Conservation (phyloP, 2,329 filamentous ascomycete species). For the Thielaviopsis ethacetica region DNA sequence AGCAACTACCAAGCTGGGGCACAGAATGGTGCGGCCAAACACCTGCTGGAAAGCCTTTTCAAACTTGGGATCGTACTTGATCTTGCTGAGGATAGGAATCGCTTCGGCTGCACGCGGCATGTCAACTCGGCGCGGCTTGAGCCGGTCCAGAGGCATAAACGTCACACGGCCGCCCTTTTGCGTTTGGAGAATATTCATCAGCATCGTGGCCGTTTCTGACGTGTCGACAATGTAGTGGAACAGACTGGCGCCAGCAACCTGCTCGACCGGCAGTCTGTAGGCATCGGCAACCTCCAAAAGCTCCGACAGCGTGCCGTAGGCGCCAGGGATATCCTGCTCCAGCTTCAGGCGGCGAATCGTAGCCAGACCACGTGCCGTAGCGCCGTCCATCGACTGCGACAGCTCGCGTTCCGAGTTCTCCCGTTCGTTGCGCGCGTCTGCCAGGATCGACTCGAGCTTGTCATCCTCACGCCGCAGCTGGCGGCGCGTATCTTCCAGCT, state of each 20-base stretch:
- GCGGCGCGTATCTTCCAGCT: constrained; percentile 72
- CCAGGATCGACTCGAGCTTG: constrained; percentile 62
- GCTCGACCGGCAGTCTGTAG: constrained; percentile 80
- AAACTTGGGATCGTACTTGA: constrained; percentile 60
- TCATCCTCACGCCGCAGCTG: constrained; percentile 78
- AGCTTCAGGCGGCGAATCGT: constrained; percentile 70
- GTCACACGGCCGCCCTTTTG: constrained; percentile 76
- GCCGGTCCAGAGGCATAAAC: constrained; percentile 79
- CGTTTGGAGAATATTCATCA: constrained; percentile 64
- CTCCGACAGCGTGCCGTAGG: constrained; percentile 85
- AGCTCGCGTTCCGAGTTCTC: constrained; percentile 63
- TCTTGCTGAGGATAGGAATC: constrained; percentile 70
- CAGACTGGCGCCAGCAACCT: constrained; percentile 78
- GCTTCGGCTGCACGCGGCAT: constrained; percentile 78
- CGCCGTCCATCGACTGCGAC: constrained; percentile 74
- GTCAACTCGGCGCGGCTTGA: constrained; percentile 54
- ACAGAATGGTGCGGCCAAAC: constrained; percentile 89
- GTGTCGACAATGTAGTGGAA: constrained; percentile 96
- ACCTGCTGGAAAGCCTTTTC: constrained; percentile 86
- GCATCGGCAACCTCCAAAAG: constrained; percentile 73
- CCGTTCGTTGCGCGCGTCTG: constrained; percentile 59
- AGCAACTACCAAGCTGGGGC: constrained; percentile 73
- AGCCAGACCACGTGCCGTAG: constrained; percentile 74
- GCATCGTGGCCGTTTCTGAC: constrained; percentile 66
- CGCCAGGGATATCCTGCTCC: constrained; percentile 64